Percentiles rank a stretch among this genome's conserved stretches.
Conservation (phyloP, 2,329 filamentous ascomycete genomes). For the Fusarium begoniae region DNA sequence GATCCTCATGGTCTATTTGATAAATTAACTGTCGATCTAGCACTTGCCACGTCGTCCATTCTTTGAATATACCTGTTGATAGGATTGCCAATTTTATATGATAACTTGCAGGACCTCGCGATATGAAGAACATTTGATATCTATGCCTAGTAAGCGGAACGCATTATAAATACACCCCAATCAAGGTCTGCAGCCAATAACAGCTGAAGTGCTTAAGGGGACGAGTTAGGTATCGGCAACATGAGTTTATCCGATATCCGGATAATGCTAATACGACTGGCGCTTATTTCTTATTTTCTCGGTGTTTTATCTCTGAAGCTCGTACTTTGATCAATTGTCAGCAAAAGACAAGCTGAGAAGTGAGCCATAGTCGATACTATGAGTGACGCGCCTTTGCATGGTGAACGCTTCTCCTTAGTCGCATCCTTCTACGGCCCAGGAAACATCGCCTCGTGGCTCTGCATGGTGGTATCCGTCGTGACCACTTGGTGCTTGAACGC, state of each 20-base stretch:
- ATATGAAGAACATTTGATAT: too few species aligned
- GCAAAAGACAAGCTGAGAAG: rapidly evolving
- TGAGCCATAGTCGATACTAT: neutral
- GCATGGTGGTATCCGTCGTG: neutral
- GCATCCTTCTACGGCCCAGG: neutral
- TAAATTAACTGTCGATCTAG: neutral
- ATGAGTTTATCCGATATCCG: neutral
- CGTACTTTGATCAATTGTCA: neutral
- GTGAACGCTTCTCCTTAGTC: neutral
- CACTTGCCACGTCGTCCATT: neutral
- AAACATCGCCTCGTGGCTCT: neutral
- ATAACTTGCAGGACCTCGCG: neutral
- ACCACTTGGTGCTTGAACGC: neutral
- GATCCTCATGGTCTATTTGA: rapidly evolving
- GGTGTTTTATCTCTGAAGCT: neutral
- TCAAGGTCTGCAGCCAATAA: neutral
- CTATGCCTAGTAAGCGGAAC: rapidly evolving
- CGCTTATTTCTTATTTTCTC: neutral
- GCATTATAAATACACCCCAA: neutral
- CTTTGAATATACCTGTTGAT: neutral
- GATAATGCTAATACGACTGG: neutral
- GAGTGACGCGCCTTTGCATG: neutral
- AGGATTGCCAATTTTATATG: neutral
- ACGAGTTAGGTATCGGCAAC: neutral
- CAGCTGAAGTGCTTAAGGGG: neutral